Evolutionary conservation across 345 rosid species (phyloP), one percentile per base, ranked within the genome.

Genomic region (Salix viminalis): DNA sequence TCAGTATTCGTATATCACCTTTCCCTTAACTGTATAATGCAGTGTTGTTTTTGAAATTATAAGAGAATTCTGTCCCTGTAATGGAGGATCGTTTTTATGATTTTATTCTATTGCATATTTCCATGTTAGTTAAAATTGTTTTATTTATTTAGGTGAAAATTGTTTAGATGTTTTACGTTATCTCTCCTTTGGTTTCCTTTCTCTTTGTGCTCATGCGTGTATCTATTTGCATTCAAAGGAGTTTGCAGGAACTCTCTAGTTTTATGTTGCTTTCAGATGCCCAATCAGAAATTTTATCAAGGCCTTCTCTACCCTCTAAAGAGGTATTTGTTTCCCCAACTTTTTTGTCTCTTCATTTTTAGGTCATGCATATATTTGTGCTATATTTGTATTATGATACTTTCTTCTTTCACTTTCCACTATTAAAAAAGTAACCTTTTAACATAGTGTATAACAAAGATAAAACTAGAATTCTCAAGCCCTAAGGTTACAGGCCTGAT

Each of bases 171-270:
- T n/a, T 14, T 13, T 26, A 24, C 72, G 11, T 65, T 15, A 3
- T 23, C 26, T 14, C 36, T 52, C 9, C 21, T 67, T 34, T 69
- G 26, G 10, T 41, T 41, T 41, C 44, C 14, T 41, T 76, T 70
- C 24, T 36, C 39, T 69, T 13, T 65, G 54, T 69, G 60, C 73
- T 85, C 62, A 68, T 44, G 28, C 42, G 15, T 73, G n/a, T 62
- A 23, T 72, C 39, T 74, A 60, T 78, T 79, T 82, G 82, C 69
- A 69, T 80, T 21, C 80, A 81, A 83, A 95, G 99, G 97, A 87
- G 96, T 84, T 84, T 93, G 90, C 96, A 87, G 85, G 90, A 86
- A 72, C 90, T 95, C 72, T 90, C 89, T 67, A 82, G 80, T 28
- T 62, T 78, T 48, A 64, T 87, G 79, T 61, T 83, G 68, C 86